Conservation (phyloP, 208 protist species). For the Trypanosoma congolense region DNA sequence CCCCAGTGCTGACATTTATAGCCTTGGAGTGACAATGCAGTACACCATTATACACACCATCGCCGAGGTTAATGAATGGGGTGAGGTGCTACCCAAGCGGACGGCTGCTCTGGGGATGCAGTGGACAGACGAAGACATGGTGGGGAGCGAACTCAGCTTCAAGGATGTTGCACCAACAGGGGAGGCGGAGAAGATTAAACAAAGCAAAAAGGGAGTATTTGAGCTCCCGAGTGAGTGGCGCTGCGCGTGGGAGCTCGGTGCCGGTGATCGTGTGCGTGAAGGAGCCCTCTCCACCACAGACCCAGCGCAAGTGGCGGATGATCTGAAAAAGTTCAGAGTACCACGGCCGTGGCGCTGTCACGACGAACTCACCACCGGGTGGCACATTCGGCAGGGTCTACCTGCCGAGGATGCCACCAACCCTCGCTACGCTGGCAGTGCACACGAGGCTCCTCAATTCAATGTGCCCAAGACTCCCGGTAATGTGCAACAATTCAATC, state of each 20-base stretch:
- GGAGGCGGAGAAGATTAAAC: slow-evolving; percentile 1
- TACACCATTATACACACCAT: slow-evolving; percentile 13
- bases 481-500: not conserved
- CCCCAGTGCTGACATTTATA: slow-evolving; percentile 25
- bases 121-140: slow-evolving; percentile 26
- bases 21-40: slow-evolving; percentile 34
- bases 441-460: slow-evolving; percentile 7
- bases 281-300: not conserved
- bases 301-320: not conserved
- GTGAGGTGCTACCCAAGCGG: not conserved
- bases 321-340: slow-evolving; percentile 7
- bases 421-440: not conserved
- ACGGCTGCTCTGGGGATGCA: slow-evolving; percentile 18
- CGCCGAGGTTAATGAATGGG: slow-evolving; percentile 5
- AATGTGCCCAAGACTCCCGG: not conserved
- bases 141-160: not conserved
- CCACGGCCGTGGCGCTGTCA: slow-evolving; percentile 21
- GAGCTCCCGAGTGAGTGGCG: slow-evolving; percentile 27
- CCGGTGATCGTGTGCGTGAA: slow-evolving; percentile 12
- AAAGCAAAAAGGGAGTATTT: slow-evolving; percentile 7
- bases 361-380: slow-evolving; percentile 12
- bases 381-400: slow-evolving; percentile 1
- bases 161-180: not conserved
- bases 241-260: slow-evolving; percentile 20
- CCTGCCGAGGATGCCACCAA: not conserved